Evolutionary conservation across 495 filamentous ascomycete genomes (phyloP).

Genomic region (Neurospora africana): DNA sequence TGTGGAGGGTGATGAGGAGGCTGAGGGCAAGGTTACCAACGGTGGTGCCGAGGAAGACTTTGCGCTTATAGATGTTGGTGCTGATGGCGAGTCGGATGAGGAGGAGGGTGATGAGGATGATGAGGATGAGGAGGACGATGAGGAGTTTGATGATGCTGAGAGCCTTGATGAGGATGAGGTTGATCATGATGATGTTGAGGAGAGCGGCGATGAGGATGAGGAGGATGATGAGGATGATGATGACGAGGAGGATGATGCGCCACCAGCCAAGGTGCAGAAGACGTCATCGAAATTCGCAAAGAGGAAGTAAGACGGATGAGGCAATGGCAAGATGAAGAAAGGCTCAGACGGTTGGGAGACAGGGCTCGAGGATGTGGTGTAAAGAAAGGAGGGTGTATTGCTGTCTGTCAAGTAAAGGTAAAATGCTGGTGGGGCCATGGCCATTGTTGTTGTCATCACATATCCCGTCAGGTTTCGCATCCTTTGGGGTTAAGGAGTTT

Average conservation of each 20-base stretch:
- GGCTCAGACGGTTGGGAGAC: not conserved
- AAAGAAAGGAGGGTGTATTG: not conserved
- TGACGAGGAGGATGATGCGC: conserved; percentile 22
- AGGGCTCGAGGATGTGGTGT: not conserved
- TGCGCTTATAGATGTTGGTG: not conserved
- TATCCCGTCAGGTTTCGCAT: not conserved
- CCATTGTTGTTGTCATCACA: not conserved
- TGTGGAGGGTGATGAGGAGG: conserved; percentile 69
- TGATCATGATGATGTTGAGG: conserved; percentile 29
- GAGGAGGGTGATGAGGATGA: conserved; percentile 19
- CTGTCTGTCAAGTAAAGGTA: not conserved
- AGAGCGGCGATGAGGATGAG: conserved; percentile 23
- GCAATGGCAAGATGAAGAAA: not conserved
- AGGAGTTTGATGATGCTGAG: conserved; percentile 22
- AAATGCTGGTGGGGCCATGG: not conserved
- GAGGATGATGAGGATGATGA: conserved; percentile 20
- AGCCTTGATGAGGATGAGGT: conserved; percentile 29
- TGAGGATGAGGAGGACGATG: conserved; percentile 11
- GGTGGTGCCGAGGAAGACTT: conserved; percentile 16
- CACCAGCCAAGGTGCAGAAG: conserved; percentile 28
- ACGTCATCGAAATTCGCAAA: conserved; percentile 15
- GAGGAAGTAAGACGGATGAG: conserved; percentile 11
- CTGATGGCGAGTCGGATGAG: conserved; percentile 23
- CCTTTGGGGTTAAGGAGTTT: not conserved
- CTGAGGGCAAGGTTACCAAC: conserved; percentile 24